Base-by-base conservation (phyloP, 768 basidiomycete species). In the Flagelloscypha sp. region DNA sequence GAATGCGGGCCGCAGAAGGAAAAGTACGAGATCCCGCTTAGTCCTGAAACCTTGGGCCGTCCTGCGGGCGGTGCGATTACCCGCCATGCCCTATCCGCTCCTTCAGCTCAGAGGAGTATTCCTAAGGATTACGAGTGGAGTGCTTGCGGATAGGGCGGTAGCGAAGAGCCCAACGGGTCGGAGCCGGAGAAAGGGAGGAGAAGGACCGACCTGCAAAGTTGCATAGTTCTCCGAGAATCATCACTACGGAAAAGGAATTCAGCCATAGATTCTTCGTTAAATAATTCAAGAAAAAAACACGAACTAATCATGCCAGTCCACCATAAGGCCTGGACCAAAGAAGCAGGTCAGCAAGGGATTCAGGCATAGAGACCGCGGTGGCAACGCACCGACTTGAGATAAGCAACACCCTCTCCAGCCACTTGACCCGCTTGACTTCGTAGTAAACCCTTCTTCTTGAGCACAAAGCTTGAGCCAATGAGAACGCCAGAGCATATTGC, bases 381-480 rank as follows among this genome's bases (percentile, higher is more conserved):
- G 20, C 24, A 15, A 66, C 84, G 57, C 56, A 88, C 85, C 53
- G 84, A 88, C 63, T 94, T 97, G 53, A 98, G 76, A 64, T 98
- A 99, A 9, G 75, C 88, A 40, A 94, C 89, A 20, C 94, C 93
- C 53, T 87, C 84, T 37, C 85, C 85, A 3, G 80, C 74, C 25
- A 61, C 57, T 40, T 83, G 79, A 46, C 85, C 89, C 41, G 84
- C 82, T 65, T 86, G 84, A 54, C 80, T 76, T 57, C 77, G 70
- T 35, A 89, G 54, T 13, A 89, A 65, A 7, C 86, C 94, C 53
- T 89, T 95, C 74, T 99, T 99, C 77, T 99, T 99, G 66, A 99
- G 83, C 2, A 98, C 93, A 57, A 97, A 98, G 48, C 80, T 84
- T 25, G 74, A 73, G 4, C 94, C 95, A 42, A 98, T 99, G 42